Conservation (phyloP, 108 stramenopile species). For the Stephanodiscus minutulus region DNA sequence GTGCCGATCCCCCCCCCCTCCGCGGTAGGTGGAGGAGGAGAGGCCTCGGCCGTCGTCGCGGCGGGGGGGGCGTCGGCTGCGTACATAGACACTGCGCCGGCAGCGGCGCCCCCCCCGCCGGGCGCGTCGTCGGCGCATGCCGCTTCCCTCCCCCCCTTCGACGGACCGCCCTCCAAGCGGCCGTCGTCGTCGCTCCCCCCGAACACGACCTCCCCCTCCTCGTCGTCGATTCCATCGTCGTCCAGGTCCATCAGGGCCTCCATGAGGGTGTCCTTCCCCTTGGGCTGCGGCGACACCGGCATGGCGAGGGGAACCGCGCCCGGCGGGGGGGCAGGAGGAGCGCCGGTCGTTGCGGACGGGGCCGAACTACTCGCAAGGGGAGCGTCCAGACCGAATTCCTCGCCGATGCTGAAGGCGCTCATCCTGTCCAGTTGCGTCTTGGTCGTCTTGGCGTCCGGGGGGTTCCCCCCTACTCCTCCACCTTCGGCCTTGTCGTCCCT, state of each 20-base stretch:
- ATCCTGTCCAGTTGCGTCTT: slow-evolving; percentile 37
- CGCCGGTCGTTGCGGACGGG: neutral
- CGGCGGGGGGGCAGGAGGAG: too few species aligned
- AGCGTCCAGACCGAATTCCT: slow-evolving; percentile 66
- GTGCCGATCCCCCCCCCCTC: neutral
- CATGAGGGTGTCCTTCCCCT: slow-evolving; percentile 55
- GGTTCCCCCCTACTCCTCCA: slow-evolving; percentile 4
- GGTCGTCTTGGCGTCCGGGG: slow-evolving; percentile 29
- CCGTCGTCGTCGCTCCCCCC: neutral
- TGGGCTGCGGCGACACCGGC: slow-evolving; percentile 43
- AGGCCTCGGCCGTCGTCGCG: neutral
- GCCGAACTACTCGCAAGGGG: slow-evolving; percentile 19
- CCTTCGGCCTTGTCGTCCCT: slow-evolving; percentile 18
- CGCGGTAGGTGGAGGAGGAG: neutral
- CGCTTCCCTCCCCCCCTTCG: neutral
- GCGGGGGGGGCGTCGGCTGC: neutral
- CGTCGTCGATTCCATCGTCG: slow-evolving; percentile 54
- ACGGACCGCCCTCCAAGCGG: too few species aligned
- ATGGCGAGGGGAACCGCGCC: neutral
- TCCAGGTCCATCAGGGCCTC: slow-evolving; percentile 71
- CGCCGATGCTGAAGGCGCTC: slow-evolving; percentile 80
- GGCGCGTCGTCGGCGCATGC: neutral
- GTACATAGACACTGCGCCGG: neutral
- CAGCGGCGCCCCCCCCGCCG: neutral
- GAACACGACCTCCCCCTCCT: slow-evolving; percentile 46